Evolutionary conservation across 2,329 filamentous ascomycete genomes (phyloP), one percentile per base, ranked within the genome.

Genomic region (Ambrosiella beaveri): DNA sequence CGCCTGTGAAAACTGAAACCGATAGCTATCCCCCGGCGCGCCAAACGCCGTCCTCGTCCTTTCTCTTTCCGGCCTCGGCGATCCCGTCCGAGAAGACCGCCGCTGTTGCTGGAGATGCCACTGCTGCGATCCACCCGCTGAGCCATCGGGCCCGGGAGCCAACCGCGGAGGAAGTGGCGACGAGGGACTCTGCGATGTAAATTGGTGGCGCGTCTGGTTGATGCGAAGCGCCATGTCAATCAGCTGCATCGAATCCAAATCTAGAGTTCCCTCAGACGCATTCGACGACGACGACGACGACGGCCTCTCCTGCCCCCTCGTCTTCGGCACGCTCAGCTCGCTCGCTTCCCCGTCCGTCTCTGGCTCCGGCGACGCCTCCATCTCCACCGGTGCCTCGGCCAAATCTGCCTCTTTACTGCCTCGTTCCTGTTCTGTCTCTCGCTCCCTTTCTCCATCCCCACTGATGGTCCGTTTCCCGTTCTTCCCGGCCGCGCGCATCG

Each of bases 171-270:
- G 79, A 40, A 71, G 72, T 58, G 68, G 77, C 66, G 66, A 80
- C 58, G 65, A 79, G 63, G 69, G 76, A 68, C 67, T 81, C 69
- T 73, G 77, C 69, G 74, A 79, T 68, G 72, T 80, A 61, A 74
- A 86, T 70, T 76, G 76, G 66, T 81, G 80, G 63, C 82, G 80
- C 65, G 84, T 87, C 69, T 96, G 88, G 71, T 86, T 95, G 54
- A 97, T 71, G 63, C 85, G 93, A 64, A 97, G 71, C 1, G 91
- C 91, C 79, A 97, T 86, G 65, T 89, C 89, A 47, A 97, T 88
- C 62, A 97, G 94, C 68, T 95, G 87, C 3, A 85, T 81, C 7
- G 90, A 85, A 65, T 96, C 90, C 61, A 85, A 76, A 64, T 88
- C 81, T 17, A 86, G 67, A 4, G 68, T 64, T 27, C 3, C 27